These are phyloP conservation scores for Penicillium egyptiacum DNA, from an alignment of 495 filamentous ascomycete species.

Conservation along the genomic window DNA sequence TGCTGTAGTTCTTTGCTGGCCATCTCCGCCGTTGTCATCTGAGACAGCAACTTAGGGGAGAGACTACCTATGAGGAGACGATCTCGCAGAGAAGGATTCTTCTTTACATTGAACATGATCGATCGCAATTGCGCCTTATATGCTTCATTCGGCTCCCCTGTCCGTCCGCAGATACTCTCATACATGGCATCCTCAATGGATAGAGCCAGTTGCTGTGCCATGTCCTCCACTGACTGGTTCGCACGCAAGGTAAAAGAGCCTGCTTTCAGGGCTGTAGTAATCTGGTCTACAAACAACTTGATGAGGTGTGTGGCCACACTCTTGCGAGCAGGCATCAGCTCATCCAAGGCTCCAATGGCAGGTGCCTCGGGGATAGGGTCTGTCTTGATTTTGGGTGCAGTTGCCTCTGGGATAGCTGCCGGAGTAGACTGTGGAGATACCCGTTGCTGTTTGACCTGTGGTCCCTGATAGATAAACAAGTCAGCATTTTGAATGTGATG, in stretches of 20 bases:
- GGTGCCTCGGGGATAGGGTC: constrained; percentile 29
- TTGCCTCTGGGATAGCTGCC: constrained; percentile 17
- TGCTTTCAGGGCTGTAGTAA: constrained; percentile 50
- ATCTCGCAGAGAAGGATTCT: constrained; percentile 74
- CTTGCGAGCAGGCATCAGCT: constrained; percentile 51
- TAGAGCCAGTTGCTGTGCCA: constrained; percentile 59
- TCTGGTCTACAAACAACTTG: constrained; percentile 54
- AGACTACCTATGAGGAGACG: constrained; percentile 70
- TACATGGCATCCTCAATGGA: constrained; percentile 74
- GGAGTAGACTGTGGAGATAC: constrained; percentile 29
- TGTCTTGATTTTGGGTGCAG: constrained; percentile 34
- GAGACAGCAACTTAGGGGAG: constrained; percentile 68
- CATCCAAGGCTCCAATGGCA: constrained; percentile 30
- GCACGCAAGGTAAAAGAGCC: constrained; percentile 53
- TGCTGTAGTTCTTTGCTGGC: constrained; percentile 85
- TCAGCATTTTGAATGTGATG: constrained; percentile 12
- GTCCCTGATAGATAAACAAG: constrained; percentile 27
- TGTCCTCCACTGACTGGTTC: constrained; percentile 50
- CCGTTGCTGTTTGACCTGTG: constrained; percentile 44
- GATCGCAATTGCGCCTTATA: constrained; percentile 62
- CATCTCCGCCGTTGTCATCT: constrained; percentile 86
- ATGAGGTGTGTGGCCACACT: constrained; percentile 51
- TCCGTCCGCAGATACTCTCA: constrained; percentile 51
- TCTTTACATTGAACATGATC: constrained; percentile 79
- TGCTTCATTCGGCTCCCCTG: constrained; percentile 49